These are phyloP conservation scores for Umbelopsis sp. DNA, from an alignment of 371 early-diverging fungal genomes.

Conservation along the genomic window DNA sequence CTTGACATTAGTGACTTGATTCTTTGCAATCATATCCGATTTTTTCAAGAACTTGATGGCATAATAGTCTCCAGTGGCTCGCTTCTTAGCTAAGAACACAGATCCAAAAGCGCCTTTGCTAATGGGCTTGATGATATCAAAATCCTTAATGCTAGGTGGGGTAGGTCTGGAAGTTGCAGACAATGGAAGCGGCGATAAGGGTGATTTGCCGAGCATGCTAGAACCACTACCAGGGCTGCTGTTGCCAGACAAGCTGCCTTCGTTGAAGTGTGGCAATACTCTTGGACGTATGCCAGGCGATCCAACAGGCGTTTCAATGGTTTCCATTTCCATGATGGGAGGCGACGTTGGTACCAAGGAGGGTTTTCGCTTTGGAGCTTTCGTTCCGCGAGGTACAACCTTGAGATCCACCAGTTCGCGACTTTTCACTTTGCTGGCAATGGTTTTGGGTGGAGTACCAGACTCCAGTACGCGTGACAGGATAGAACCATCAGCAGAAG, in stretches of 20 bases:
- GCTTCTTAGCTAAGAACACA: constrained; percentile 86
- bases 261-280: constrained; percentile 9
- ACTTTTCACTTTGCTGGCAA: constrained; percentile 15
- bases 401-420: constrained; percentile 11
- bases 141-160: constrained; percentile 85
- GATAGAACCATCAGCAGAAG: background rate
- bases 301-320: constrained; percentile 42
- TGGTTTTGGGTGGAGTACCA: constrained; percentile 6
- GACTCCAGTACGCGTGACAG: background rate
- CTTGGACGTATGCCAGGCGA: constrained; percentile 38
- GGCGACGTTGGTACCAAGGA: constrained; percentile 27
- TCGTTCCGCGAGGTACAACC: background rate
- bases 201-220: constrained; percentile 35
- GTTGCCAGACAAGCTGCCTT: constrained; percentile 10
- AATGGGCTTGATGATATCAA: constrained; percentile 91
- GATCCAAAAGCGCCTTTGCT: constrained; percentile 92
- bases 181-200: constrained; percentile 54
- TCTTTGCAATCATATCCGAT: constrained; percentile 91
- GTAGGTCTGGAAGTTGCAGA: constrained; percentile 47
- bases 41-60: constrained; percentile 92
- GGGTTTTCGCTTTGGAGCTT: constrained; percentile 25
- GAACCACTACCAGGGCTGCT: constrained; percentile 22
- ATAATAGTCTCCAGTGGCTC: constrained; percentile 84
- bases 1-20: constrained; percentile 90
- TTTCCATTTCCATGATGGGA: constrained; percentile 45